Conservation (phyloP, 2,329 filamentous ascomycete species). For the Penicillium hordei region DNA sequence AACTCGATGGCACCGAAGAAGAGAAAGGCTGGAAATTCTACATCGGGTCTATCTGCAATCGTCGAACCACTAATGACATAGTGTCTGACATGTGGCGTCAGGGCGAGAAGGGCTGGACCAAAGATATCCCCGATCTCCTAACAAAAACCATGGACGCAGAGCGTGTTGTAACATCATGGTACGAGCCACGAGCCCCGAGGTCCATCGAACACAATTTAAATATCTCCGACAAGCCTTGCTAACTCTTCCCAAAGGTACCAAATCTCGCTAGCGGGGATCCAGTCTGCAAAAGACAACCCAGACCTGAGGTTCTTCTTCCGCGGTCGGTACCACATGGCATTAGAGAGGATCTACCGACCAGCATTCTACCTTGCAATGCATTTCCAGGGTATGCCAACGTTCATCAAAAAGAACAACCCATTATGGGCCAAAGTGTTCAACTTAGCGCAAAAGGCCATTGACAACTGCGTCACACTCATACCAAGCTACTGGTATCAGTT, state of each 20-base stretch:
- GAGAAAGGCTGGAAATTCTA: slow-evolving; percentile 26
- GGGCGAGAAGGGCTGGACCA: slow-evolving; percentile 22
- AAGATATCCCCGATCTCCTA: slow-evolving; percentile 17
- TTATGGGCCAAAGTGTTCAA: slow-evolving; percentile 13
- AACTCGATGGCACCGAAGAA: slow-evolving; percentile 19
- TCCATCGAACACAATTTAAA: neutral
- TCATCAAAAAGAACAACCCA: slow-evolving; percentile 7
- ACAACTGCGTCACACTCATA: slow-evolving; percentile 21
- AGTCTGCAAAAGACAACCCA: slow-evolving; percentile 12
- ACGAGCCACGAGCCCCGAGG: neutral
- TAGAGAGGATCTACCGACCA: slow-evolving; percentile 25
- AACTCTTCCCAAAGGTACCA: slow-evolving; percentile 17
- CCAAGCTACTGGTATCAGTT: slow-evolving; percentile 23
- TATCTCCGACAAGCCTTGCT: neutral
- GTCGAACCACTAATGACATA: slow-evolving; percentile 26
- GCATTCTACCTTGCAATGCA: slow-evolving; percentile 26
- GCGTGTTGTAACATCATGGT: slow-evolving; percentile 23
- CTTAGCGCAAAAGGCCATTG: slow-evolving; percentile 20
- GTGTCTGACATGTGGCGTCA: slow-evolving; percentile 25
- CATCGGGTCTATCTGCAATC: slow-evolving; percentile 25
- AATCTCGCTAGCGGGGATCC: slow-evolving; percentile 12
- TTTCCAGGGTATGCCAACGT: slow-evolving; percentile 19
- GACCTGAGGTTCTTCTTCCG: slow-evolving; percentile 20
- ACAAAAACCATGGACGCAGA: slow-evolving; percentile 16
- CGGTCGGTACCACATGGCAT: slow-evolving; percentile 15